Percentiles rank a stretch among this genome's conserved stretches.
phyloP scores from a whole-genome alignment of 2,329 filamentous ascomycete genomes.

The Pseudonectria buxi region DNA sequence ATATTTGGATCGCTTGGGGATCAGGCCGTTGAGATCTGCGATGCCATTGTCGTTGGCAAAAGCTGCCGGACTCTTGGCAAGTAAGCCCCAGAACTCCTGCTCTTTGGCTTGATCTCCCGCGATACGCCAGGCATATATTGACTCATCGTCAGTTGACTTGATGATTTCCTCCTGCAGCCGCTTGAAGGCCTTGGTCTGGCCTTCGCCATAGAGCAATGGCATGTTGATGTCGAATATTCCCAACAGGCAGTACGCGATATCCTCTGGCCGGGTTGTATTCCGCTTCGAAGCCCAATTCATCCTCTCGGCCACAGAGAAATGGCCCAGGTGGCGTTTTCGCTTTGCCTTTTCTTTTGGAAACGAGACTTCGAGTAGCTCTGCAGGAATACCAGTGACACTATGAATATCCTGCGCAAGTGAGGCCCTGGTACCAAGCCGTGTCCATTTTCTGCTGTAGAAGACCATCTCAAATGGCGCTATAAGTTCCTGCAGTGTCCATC shows the following conservation, averaged over 20 bases:
- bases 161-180: conserved; percentile 24
- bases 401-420: conserved; percentile 14
- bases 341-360: conserved; percentile 6
- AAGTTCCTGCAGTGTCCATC: conserved; percentile 25
- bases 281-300: conserved; percentile 26
- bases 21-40: conserved; percentile 11
- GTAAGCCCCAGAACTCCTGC: conserved; percentile 20
- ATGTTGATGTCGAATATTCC: conserved; percentile 29
- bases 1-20: conserved; percentile 17
- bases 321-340: conserved; percentile 3
- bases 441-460: conserved; percentile 20
- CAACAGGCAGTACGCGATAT: conserved; percentile 26
- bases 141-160: conserved; percentile 22
- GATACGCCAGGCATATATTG: conserved; percentile 23
- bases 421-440: conserved; percentile 9
- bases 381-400: conserved; percentile 12
- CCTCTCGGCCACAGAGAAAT: conserved; percentile 19
- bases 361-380: conserved; percentile 10
- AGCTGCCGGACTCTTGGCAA: conserved; percentile 20
- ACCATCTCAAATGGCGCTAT: conserved; percentile 20
- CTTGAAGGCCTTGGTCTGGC: conserved; percentile 21
- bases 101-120: conserved; percentile 7
- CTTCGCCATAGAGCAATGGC: conserved; percentile 28
- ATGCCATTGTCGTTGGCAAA: conserved; percentile 17
- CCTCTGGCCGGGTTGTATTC: conserved; percentile 23